phyloP scores from a whole-genome alignment of 345 rosid species.

The Boechera stricta region DNA sequence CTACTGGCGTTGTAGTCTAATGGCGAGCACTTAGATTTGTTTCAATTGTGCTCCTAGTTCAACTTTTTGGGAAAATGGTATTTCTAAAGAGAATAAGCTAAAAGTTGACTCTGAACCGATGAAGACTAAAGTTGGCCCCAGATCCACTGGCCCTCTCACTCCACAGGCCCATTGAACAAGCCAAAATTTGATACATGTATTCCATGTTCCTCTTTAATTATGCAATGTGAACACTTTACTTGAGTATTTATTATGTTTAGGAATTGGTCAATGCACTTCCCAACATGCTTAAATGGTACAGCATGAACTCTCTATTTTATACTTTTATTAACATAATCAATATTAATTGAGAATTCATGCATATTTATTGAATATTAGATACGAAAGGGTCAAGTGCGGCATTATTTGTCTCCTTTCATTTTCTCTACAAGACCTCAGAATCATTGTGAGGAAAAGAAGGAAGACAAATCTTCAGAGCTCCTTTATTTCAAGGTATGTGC shows the following conservation, averaged over 20 bases:
- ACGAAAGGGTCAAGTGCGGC: conserved; percentile 32
- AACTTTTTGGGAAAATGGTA: too few relatives aligned
- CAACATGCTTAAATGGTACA: conserved; percentile 21
- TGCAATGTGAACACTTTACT: conserved; percentile 4
- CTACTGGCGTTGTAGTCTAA: too few relatives aligned
- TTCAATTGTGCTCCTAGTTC: too few relatives aligned
- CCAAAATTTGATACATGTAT: not conserved
- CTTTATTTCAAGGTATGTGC: conserved; percentile 37
- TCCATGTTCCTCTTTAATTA: conserved; percentile 5
- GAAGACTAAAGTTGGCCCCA: too few relatives aligned
- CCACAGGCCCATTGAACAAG: not conserved
- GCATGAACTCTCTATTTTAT: conserved; percentile 31
- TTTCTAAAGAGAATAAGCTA: too few relatives aligned
- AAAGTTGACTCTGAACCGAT: too few relatives aligned
- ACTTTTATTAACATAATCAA: conserved; percentile 16
- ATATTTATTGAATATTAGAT: conserved; percentile 13
- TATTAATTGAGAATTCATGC: conserved; percentile 7
- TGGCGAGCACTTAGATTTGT: too few relatives aligned
- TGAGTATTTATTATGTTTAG: not conserved
- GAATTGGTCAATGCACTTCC: conserved; percentile 31
- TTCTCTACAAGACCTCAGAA: conserved; percentile 34
- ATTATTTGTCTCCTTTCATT: conserved; percentile 25
- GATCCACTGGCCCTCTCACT: not conserved
- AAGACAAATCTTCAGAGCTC: conserved; percentile 9
- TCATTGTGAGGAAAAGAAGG: conserved; percentile 17